Evolutionary conservation across 2,329 filamentous ascomycete genomes (phyloP), one percentile per base, ranked within the genome.

Genomic region (Fusarium pseudoanthophilum): DNA sequence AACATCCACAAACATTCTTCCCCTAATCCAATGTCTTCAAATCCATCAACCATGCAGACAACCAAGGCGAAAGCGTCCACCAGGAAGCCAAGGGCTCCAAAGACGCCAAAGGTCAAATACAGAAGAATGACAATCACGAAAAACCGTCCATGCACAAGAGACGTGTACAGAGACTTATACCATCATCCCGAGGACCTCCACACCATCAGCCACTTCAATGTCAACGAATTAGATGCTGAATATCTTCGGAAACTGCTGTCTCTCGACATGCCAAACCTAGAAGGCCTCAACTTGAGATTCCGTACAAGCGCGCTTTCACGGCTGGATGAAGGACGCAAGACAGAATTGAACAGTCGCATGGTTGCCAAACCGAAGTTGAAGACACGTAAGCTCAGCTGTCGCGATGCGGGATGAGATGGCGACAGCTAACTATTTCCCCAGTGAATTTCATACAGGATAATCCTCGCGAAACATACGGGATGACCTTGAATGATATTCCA

Each of bases 321-420:
- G 26, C 26, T 46, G 26, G 43, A 46, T 1, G 43, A 46, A 18
- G 43, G 18, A 28, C 43, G 18, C 0, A 28, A 46, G 43, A 46
- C 8, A 46, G 43, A 46, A 21, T 3, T 28, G 4, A 46, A 46
- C 43, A 46, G 43, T 21, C 43, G 43, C 6, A 15, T 46, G 13
- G 18, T 28, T 11, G 43, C 26, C 0, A 46, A 46, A 3, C 43
- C 43, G 0, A 28, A 46, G 5, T 0, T 46, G 9, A 46, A 46
- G 13, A 46, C 18, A 3, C 7, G 43, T 46, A 28, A 28, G 24
- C 18, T 21, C 9, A 15, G 1, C 8, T 20, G 8, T 15, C 18
- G 18, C 24, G 7, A 46, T 15, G 5, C 0, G 7, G 11, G 2
- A 20, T 14, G 5, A 14, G 10, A 20, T 0, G 24, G 24, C 2